A percentile compares a stretch with the other conserved stretches of the same genome.
Conservation (phyloP, 2,329 filamentous ascomycete species). For the Elsinoe ampelina region DNA sequence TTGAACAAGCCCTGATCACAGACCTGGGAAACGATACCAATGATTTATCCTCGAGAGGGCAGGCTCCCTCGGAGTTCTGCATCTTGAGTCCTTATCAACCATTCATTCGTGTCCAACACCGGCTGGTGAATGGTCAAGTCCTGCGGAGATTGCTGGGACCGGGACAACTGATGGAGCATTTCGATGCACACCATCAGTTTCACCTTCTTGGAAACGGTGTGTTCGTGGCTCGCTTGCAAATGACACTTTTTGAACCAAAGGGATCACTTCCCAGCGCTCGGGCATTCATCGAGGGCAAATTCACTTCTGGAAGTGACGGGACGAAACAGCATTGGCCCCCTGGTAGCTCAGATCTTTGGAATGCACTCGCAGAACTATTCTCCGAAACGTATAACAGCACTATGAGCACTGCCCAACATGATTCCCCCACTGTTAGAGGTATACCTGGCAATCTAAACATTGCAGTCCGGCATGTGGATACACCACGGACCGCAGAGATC, state of each 20-base stretch:
- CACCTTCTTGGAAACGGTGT: constrained; percentile 77
- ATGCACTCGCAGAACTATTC: constrained; percentile 79
- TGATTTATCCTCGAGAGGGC: too few relatives aligned
- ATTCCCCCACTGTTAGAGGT: constrained; percentile 19
- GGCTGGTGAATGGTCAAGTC: constrained; percentile 66
- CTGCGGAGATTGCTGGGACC: constrained; percentile 66
- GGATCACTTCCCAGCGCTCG: constrained; percentile 53
- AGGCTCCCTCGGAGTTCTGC: background rate
- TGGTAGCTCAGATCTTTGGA: constrained; percentile 81
- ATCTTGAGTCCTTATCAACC: constrained; percentile 3
- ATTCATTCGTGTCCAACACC: constrained; percentile 57
- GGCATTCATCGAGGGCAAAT: constrained; percentile 60
- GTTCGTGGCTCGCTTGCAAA: constrained; percentile 69
- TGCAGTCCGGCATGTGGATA: constrained; percentile 68
- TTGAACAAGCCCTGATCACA: background rate
- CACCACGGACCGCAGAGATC: constrained; percentile 71
- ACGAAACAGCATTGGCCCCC: constrained; percentile 71
- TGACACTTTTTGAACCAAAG: constrained; percentile 63
- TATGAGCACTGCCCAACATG: too few relatives aligned
- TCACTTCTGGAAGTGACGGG: constrained; percentile 58
- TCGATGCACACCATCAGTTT: constrained; percentile 67
- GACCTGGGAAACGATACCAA: background rate
- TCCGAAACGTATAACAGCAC: constrained; percentile 55
- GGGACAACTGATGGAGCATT: constrained; percentile 62
- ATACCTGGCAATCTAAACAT: constrained; percentile 50